Conservation (phyloP, 106 monocot species). For the Triglochin maritima region DNA sequence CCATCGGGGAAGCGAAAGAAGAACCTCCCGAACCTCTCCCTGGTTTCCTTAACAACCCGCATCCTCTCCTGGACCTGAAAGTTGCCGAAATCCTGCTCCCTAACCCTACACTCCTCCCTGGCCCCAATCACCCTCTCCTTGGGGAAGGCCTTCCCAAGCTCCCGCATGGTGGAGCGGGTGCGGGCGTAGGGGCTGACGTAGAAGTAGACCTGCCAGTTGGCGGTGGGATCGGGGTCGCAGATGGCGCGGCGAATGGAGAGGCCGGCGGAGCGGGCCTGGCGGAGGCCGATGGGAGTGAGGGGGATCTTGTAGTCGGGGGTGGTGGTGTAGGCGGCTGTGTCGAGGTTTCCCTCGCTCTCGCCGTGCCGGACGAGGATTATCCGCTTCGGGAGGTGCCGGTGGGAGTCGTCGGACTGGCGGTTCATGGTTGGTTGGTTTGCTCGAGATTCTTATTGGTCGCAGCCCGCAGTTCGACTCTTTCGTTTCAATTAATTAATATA, state of each 20-base stretch:
- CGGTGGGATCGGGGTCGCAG: conserved; percentile 4
- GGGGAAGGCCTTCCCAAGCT: conserved; percentile 62
- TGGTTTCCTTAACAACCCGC: conserved; percentile 61
- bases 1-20: conserved; percentile 98
- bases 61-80: conserved; percentile 94
- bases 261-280: conserved; percentile 64
- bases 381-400: conserved; percentile 38
- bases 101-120: conserved; percentile 76
- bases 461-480: too few relatives aligned
- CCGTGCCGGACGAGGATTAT: conserved; percentile 87
- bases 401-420: too few relatives aligned
- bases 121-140: conserved; percentile 50
- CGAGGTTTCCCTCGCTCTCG: conserved; percentile 84
- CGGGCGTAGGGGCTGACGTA: conserved; percentile 71
- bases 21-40: conserved; percentile 76
- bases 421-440: too few relatives aligned
- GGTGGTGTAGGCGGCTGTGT: conserved; percentile 69
- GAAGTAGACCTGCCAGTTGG: conserved; percentile 74
- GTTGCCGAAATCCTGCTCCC: conserved; percentile 97
- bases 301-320: conserved; percentile 88
- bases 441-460: too few relatives aligned
- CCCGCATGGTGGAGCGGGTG: conserved; percentile 62
- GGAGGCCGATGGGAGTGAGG: conserved; percentile 40
- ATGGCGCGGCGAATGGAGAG: conserved; percentile 21
- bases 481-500: too few relatives aligned